These are phyloP conservation scores for Amylostereum areolatum DNA, from an alignment of 1,284 basidiomycete species.

Conservation along the genomic window DNA sequence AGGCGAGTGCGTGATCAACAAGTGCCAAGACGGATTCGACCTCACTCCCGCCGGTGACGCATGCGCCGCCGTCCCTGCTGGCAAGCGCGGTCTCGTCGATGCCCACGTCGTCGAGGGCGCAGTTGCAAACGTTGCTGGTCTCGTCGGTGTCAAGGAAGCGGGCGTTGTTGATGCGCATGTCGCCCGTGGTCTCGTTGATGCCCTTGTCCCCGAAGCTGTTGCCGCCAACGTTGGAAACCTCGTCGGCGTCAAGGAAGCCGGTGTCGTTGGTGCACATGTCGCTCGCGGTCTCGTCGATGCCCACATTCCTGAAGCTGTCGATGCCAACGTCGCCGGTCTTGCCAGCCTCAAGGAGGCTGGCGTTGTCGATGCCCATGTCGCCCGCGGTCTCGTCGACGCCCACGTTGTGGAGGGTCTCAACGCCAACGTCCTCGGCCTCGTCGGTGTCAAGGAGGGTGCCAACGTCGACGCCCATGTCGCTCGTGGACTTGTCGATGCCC, in stretches of 20 bases:
- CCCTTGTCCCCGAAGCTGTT: not conserved
- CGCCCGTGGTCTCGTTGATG: constrained; percentile 1
- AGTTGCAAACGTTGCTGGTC: not conserved
- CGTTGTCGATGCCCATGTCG: constrained; percentile 1
- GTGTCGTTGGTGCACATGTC: not conserved
- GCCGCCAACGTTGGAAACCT: not conserved
- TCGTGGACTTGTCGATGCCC: not conserved
- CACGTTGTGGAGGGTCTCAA: not conserved
- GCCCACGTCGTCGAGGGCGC: not conserved
- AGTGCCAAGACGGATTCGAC: not conserved
- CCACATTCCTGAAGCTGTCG: not conserved
- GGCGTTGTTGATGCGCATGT: not conserved
- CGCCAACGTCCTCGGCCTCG: constrained; percentile 1
- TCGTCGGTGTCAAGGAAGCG: constrained; percentile 1
- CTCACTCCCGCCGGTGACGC: not conserved
- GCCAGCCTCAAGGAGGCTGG: not conserved
- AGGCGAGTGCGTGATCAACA: not conserved
- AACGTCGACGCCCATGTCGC: constrained; percentile 1
- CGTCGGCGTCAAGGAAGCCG: constrained; percentile 3
- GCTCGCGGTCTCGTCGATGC: not conserved
- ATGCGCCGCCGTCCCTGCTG: constrained; percentile 1
- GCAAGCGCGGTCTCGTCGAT: not conserved
- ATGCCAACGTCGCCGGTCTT: not conserved
- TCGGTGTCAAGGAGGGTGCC: not conserved
- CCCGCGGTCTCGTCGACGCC: constrained; percentile 3